Conservation (phyloP, 441 rosid species). For the Populus hybrid region DNA sequence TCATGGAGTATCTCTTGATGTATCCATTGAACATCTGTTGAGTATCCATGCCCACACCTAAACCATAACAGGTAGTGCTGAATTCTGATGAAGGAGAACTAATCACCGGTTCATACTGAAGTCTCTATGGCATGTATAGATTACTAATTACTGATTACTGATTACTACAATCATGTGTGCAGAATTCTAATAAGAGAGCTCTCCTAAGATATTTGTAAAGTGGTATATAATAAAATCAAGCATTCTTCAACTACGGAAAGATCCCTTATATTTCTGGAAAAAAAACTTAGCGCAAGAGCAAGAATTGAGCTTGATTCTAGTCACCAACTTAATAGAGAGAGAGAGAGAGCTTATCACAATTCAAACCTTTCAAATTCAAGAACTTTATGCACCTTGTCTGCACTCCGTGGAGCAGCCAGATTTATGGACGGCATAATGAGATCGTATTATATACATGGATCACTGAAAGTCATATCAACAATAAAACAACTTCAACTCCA, state of each 20-base stretch:
- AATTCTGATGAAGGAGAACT: too few relatives aligned
- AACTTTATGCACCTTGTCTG: slow-evolving; percentile 47
- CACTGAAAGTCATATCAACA: background rate
- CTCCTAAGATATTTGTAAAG: slow-evolving; percentile 54
- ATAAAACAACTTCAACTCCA: too few relatives aligned
- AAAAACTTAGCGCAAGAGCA: background rate
- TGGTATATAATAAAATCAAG: background rate
- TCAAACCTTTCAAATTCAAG: slow-evolving; percentile 68
- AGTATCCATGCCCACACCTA: too few relatives aligned
- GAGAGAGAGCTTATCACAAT: background rate
- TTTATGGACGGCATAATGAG: background rate
- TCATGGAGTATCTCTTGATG: too few relatives aligned
- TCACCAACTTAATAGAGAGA: background rate
- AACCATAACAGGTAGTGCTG: too few relatives aligned
- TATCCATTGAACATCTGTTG: too few relatives aligned
- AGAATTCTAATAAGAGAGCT: slow-evolving; percentile 51
- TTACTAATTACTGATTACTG: slow-evolving; percentile 47
- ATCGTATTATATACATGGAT: background rate
- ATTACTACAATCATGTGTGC: slow-evolving; percentile 39
- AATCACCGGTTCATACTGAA: slow-evolving; percentile 39
- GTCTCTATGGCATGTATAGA: slow-evolving; percentile 49
- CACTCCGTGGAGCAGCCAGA: slow-evolving; percentile 50
- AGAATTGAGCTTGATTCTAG: background rate
- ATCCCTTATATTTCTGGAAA: background rate
- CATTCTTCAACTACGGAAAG: background rate